Percentiles rank a stretch among this genome's conserved stretches.
phyloP scores from a whole-genome alignment of 1,139 yeast species.

The Candida gigantensis region DNA sequence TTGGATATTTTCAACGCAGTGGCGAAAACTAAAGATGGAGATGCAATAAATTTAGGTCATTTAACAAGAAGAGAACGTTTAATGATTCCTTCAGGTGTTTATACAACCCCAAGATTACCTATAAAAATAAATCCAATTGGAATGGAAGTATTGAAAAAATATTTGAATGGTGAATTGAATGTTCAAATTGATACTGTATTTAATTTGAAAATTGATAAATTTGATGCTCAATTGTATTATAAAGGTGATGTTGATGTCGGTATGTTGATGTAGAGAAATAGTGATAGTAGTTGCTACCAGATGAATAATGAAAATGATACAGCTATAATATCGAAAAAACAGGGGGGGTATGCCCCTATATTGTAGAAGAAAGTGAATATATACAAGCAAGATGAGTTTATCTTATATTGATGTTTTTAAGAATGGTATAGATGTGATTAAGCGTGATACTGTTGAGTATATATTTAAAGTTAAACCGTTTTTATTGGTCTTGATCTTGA shows the following conservation, averaged over 20 bases:
- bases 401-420: too few relatives aligned
- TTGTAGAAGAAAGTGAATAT: too few relatives aligned
- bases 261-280: neutral
- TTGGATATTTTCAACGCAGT: constrained; percentile 43
- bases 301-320: too few relatives aligned
- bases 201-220: constrained; percentile 36
- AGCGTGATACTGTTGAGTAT: too few relatives aligned
- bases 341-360: too few relatives aligned
- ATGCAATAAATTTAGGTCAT: constrained; percentile 48
- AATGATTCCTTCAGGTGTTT: constrained; percentile 50
- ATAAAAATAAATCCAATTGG: constrained; percentile 48
- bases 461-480: too few relatives aligned
- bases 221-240: constrained; percentile 41
- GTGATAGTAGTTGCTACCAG: too few relatives aligned
- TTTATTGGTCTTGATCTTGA: too few relatives aligned
- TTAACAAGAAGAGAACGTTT: constrained; percentile 37
- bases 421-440: too few relatives aligned
- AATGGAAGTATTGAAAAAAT: constrained; percentile 47
- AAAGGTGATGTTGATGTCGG: constrained; percentile 34
- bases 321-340: too few relatives aligned
- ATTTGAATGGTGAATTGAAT: constrained; percentile 49
- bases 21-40: constrained; percentile 46
- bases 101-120: constrained; percentile 50
- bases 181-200: constrained; percentile 50
- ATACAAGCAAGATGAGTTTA: too few relatives aligned